Evolutionary conservation across 192 early-diverging fungal species (phyloP), one percentile per base, ranked within the genome.

Genomic region (Coemansia umbellata): DNA sequence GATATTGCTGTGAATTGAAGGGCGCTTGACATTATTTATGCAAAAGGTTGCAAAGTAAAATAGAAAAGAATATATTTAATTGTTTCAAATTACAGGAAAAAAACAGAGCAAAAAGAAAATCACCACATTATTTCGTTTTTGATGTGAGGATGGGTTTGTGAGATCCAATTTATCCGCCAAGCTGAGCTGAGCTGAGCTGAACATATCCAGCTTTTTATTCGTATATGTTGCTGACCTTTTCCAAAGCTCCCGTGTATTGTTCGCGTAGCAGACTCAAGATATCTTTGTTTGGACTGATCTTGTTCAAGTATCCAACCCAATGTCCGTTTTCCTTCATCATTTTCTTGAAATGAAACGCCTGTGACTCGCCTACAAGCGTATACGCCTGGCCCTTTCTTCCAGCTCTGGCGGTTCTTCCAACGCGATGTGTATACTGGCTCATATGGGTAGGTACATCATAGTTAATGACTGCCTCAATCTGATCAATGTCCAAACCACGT

Each of bases 361-460:
- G 87, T 55, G 87, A 74, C 37, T 61, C 68, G 30, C 83, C 89
- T 2, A 90, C 81, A 26, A 91, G 53, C 3, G 88, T 87, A 44
- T 87, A 89, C 0, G 90, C 90, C 5, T 74, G 62, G 22, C 94
- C 94, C n/a, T 82, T 70, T 19, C 87, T 73, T 7, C 91, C 94
- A 5, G 94, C 93, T 56, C 94, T 83, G 10, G 91, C 94, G 2
- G 92, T 93, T 51, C 94, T 80, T 5, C 94, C 94, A 0, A 93
- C 88, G 50, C 94, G 84, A 55, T 97, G 94, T n/a, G 93, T 82
- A 55, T 95, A 97, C 63, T 86, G 84, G 53, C 84, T 82, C 81
- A 90, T 86, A 30, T 89, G 83, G 8, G 78, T 60, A 14, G 93
- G 91, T 26, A 86, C 80, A 53, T 97, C 94, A 69, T 94, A 92